Evolutionary conservation across 108 stramenopile species (phyloP).

Genomic region (Skeletonema marinoi): DNA sequence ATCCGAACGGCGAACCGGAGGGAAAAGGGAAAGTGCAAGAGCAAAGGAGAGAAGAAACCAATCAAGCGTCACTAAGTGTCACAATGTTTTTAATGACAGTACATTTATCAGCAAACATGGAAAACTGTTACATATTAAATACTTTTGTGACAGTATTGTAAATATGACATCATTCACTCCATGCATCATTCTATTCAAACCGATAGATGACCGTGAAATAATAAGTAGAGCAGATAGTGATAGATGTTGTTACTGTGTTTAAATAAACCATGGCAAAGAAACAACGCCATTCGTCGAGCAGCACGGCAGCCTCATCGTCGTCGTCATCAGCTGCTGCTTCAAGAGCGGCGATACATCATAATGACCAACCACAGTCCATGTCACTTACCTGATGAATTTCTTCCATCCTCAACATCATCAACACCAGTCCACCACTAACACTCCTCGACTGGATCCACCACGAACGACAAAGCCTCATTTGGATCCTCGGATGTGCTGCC

Average conservation of each 20-base stretch:
- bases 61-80: too few relatives aligned
- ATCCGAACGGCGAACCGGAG: too few relatives aligned
- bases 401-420: background rate
- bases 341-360: background rate
- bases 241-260: background rate
- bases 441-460: conserved; percentile 38
- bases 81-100: too few relatives aligned
- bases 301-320: background rate
- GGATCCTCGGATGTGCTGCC: conserved; percentile 57
- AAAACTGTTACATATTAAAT: too few relatives aligned
- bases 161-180: too few relatives aligned
- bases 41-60: too few relatives aligned
- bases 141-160: too few relatives aligned
- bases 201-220: too few relatives aligned
- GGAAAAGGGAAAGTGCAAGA: too few relatives aligned
- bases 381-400: background rate
- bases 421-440: background rate
- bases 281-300: conserved; percentile 5
- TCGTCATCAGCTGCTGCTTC: background rate
- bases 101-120: too few relatives aligned
- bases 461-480: conserved; percentile 61
- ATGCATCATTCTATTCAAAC: too few relatives aligned
- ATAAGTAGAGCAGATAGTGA: too few relatives aligned
- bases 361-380: background rate
- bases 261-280: conserved; percentile 8